These are phyloP conservation scores for Penicillium freii DNA, from an alignment of 2,329 filamentous ascomycete species.

Conservation along the genomic window DNA sequence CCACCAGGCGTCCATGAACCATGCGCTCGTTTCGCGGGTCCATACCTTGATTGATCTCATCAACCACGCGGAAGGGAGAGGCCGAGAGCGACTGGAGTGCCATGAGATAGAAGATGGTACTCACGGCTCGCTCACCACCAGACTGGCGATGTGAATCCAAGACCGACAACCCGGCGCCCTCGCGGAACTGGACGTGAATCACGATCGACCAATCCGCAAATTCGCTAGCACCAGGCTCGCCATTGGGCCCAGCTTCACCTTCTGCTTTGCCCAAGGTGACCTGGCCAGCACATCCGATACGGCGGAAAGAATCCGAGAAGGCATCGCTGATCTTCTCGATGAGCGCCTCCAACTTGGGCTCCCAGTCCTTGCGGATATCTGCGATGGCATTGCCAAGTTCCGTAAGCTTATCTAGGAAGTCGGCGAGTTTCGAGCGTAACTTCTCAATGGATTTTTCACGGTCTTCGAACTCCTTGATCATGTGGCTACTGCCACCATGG, in stretches of 20 bases:
- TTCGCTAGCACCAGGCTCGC: slow-evolving; percentile 57
- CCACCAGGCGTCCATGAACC: slow-evolving; percentile 96
- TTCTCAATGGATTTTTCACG: slow-evolving; percentile 68
- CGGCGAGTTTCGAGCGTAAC: slow-evolving; percentile 59
- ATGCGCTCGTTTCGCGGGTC: slow-evolving; percentile 97
- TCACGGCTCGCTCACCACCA: slow-evolving; percentile 91
- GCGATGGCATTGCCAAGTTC: slow-evolving; percentile 59
- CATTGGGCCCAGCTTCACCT: slow-evolving; percentile 33
- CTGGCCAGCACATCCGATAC: slow-evolving; percentile 91
- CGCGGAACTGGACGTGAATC: slow-evolving; percentile 91
- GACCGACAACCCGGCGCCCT: slow-evolving; percentile 77
- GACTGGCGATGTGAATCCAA: slow-evolving; percentile 93
- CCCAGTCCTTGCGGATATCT: slow-evolving; percentile 71
- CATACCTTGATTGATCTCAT: slow-evolving; percentile 99
- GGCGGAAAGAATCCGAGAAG: slow-evolving; percentile 88
- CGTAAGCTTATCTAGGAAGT: slow-evolving; percentile 56
- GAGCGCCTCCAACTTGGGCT: slow-evolving; percentile 75
- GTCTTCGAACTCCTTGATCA: slow-evolving; percentile 74
- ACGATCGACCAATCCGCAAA: slow-evolving; percentile 94
- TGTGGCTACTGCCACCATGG: slow-evolving; percentile 70
- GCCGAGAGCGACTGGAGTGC: slow-evolving; percentile 89
- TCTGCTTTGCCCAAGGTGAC: slow-evolving; percentile 76
- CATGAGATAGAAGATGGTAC: slow-evolving; percentile 99
- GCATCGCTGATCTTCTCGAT: slow-evolving; percentile 81
- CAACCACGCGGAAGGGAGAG: slow-evolving; percentile 94